Conservation (phyloP, 2,329 filamentous ascomycete genomes). For the Colletotrichum caudatum region DNA sequence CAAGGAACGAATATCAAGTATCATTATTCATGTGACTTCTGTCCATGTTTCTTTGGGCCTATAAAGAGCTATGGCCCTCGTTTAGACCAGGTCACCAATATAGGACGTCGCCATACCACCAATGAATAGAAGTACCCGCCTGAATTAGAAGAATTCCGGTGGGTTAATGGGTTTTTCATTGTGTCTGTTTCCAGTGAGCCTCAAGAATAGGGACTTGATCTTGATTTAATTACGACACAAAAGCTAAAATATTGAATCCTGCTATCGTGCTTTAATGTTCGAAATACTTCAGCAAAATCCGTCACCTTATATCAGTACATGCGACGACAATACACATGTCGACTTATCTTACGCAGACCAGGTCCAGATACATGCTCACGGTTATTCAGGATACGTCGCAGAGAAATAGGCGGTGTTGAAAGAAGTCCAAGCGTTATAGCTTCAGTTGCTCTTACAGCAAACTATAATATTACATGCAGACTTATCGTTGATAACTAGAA, state of each 20-base stretch:
- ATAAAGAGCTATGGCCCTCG: background rate
- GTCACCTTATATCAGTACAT: constrained; percentile 11
- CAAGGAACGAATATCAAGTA: background rate
- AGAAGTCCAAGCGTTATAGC: background rate
- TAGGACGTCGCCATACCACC: background rate
- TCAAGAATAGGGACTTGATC: too few species aligned
- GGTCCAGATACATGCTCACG: background rate
- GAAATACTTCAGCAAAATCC: constrained; percentile 4
- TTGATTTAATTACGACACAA: too few species aligned
- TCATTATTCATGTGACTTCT: background rate
- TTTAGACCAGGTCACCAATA: background rate
- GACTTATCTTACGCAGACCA: background rate
- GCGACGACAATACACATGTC: background rate
- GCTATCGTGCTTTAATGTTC: background rate
- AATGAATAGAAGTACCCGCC: constrained; percentile 48
- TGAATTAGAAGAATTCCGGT: constrained; percentile 46
- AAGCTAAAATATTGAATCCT: background rate
- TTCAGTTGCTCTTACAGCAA: constrained; percentile 17
- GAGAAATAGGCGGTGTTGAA: background rate
- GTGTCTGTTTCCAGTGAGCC: too few species aligned
- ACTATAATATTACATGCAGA: background rate
- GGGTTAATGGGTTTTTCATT: constrained; percentile 49
- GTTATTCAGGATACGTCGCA: background rate
- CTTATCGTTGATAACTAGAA: too few species aligned
- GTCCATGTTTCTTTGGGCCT: background rate